Evolutionary conservation across 179 eudicot species (phyloP), one percentile per base, ranked within the genome.

Genomic region (Camellia oleifera): DNA sequence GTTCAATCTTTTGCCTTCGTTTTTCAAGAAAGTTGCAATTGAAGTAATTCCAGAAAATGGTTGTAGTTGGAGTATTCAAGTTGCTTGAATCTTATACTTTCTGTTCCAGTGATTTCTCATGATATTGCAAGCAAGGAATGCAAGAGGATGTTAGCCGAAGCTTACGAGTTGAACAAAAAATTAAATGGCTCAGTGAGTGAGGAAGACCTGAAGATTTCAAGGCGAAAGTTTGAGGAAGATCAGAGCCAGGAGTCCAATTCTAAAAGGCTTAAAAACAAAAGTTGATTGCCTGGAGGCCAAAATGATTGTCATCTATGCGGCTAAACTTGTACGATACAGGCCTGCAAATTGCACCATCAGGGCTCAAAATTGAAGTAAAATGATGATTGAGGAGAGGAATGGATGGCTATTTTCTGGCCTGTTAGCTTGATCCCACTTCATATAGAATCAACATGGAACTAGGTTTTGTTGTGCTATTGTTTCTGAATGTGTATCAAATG

Each of bases 91-190:
- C 60, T 63, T 48, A 46, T 20, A 13, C 44, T 61, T 60, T 77
- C 44, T 3, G 44, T 54, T 81, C 6, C 86, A 95, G 98, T 95
- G 86, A 84, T 93, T 65, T 74, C 77, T 66, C 98, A 95, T 83
- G 94, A 91, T 52, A 23, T 80, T 74, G 98, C 97, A 64, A 95
- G 92, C 88, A 93, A 93, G 88, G 94, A 89, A 76, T 93, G 97
- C 91, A 90, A 83, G 85, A 86, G 83, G 75, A 92, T 81, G 82
- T 61, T 95, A 76, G 89, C 87, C 2, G 97, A 88, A 90, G 97
- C 98, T 2, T 95, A 95, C 68, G 88, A 90, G 69, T 81, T 92
- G 89, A 92, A 95, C 86, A 91, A 91, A 76, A 83, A 81, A 76
- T n/a, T 85, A 58, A 87, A 92, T 61, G 94, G 94, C 12, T 13